phyloP scores from a whole-genome alignment of 352 stramenopile species.

The Globisporangium mamillatum region DNA sequence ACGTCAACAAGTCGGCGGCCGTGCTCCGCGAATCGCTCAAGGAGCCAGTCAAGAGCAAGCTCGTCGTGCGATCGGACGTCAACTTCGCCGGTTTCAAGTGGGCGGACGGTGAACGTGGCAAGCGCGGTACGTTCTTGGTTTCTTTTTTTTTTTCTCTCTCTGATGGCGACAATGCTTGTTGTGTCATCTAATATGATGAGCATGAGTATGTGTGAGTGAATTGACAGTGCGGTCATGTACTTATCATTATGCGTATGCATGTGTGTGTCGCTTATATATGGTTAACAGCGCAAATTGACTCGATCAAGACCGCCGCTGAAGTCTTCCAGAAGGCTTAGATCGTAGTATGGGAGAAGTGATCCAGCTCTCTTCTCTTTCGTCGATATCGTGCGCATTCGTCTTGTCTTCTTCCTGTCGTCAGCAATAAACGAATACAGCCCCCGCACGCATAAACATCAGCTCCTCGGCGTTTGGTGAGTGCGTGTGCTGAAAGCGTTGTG shows the following conservation, averaged over 20 bases:
- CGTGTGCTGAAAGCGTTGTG: neutral
- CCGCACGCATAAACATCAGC: no score
- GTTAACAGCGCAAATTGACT: conserved; percentile 61
- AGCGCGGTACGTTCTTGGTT: conserved; percentile 46
- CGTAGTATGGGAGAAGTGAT: conserved; percentile 10
- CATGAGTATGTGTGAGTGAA: neutral
- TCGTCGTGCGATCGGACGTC: conserved; percentile 66
- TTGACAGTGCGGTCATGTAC: neutral
- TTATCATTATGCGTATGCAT: conserved; percentile 2
- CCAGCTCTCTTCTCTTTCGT: conserved; percentile 1
- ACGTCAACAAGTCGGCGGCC: conserved; percentile 81
- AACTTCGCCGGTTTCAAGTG: conserved; percentile 87
- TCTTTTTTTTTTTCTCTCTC: no score
- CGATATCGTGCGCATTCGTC: neutral
- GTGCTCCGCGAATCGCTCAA: conserved; percentile 77
- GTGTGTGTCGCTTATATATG: neutral
- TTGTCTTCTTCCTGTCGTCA: no score
- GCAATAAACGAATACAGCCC: no score
- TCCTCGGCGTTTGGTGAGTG: neutral
- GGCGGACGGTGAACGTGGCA: conserved; percentile 75
- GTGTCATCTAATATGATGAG: no score
- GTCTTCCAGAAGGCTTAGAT: conserved; percentile 73
- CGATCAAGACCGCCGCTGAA: conserved; percentile 81
- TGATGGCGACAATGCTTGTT: neutral
- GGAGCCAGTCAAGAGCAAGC: conserved; percentile 86